Percentiles rank a stretch among this genome's conserved stretches.
These are phyloP conservation scores for Colletotrichum sp. DNA, from an alignment of 2,329 filamentous ascomycete genomes.

Conservation along the genomic window DNA sequence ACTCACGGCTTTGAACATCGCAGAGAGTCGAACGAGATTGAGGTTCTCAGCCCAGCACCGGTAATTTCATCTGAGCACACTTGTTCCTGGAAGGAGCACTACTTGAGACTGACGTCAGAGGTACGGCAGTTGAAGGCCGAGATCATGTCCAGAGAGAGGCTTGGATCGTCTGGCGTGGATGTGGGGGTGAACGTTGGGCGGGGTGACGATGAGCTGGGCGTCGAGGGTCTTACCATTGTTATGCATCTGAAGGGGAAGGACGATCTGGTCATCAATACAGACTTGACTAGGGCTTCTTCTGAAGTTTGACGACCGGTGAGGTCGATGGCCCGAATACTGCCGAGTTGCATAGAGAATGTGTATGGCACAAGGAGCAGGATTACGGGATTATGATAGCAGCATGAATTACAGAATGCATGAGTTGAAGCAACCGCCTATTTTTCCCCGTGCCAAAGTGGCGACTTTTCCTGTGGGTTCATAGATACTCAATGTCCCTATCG, in stretches of 20 bases:
- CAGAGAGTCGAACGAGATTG: neutral
- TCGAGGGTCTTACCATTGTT: slow-evolving; percentile 55
- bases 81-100: slow-evolving; percentile 47
- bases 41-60: slow-evolving; percentile 36
- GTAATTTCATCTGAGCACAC: slow-evolving; percentile 41
- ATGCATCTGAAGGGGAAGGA: slow-evolving; percentile 54
- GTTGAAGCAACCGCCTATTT: neutral
- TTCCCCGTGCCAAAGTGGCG: neutral
- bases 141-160: slow-evolving; percentile 28
- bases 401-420: slow-evolving; percentile 4
- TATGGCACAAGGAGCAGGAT: neutral
- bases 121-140: slow-evolving; percentile 45
- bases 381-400: slow-evolving; percentile 5
- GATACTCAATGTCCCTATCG: neutral
- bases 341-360: neutral
- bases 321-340: neutral
- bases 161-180: slow-evolving; percentile 18
- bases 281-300: slow-evolving; percentile 32
- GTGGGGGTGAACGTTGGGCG: slow-evolving; percentile 22
- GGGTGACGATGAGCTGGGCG: slow-evolving; percentile 41
- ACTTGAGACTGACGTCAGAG: slow-evolving; percentile 43
- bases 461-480: neutral
- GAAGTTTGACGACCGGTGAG: neutral
- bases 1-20: neutral
- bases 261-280: slow-evolving; percentile 56